Percentiles rank a stretch among this genome's conserved stretches.
Conservation (phyloP, 2,329 filamentous ascomycete species). For the Taxawa tesnikishii region DNA sequence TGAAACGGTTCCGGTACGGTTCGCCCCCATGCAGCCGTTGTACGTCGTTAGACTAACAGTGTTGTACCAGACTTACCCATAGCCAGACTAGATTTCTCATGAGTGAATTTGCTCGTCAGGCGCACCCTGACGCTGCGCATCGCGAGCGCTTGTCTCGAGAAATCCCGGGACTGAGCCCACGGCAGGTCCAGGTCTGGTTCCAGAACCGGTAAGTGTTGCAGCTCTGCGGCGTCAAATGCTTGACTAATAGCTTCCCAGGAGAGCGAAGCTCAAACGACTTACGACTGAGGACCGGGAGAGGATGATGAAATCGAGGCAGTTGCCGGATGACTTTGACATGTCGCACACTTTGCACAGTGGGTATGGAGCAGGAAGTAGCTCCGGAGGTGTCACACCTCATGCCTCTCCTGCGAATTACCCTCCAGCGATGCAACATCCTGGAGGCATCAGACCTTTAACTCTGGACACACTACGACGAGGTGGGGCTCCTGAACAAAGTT, state of each 20-base stretch:
- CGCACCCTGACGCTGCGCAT: constrained; percentile 85
- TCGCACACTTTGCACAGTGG: constrained; percentile 44
- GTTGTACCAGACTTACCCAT: constrained; percentile 67
- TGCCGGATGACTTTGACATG: constrained; percentile 49
- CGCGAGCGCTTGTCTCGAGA: constrained; percentile 76
- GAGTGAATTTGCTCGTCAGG: constrained; percentile 93
- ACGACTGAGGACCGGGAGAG: constrained; percentile 49
- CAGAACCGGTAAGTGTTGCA: constrained; percentile 66
- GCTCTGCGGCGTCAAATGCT: constrained; percentile 2
- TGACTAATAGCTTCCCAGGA: constrained; percentile 23
- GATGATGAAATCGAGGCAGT: constrained; percentile 46
- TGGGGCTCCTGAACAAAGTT: constrained; percentile 54
- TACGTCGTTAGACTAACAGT: constrained; percentile 9
- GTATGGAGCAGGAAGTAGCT: constrained; percentile 30
- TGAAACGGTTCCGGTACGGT: constrained; percentile 65
- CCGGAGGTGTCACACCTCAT: constrained; percentile 35
- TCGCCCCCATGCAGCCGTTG: constrained; percentile 2
- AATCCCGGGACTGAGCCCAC: constrained; percentile 80
- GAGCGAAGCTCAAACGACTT: constrained; percentile 49
- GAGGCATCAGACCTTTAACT: constrained; percentile 55
- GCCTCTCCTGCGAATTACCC: constrained; percentile 29
- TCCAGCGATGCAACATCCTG: constrained; percentile 19
- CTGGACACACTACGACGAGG: constrained; percentile 56
- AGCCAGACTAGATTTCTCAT: constrained; percentile 95
- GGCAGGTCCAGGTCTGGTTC: constrained; percentile 97